Percentiles rank a stretch among this genome's conserved stretches.
Evolutionary conservation across 2,329 filamentous ascomycete species (phyloP).

Genomic region (Verticillium albo-atrum): DNA sequence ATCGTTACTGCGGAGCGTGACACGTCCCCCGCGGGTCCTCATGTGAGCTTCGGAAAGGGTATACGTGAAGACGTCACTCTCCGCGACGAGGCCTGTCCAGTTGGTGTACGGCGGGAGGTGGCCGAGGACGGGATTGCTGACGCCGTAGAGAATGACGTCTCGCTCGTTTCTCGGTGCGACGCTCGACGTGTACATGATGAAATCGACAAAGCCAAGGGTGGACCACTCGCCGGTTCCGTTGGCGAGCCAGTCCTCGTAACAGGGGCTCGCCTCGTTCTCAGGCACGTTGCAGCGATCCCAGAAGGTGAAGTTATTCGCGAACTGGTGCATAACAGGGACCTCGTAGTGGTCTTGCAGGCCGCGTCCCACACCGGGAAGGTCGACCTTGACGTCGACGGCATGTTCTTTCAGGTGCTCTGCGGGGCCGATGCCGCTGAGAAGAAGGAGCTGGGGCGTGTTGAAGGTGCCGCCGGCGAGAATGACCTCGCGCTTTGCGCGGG

Average conservation of each 20-base stretch:
- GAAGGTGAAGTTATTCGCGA: background rate
- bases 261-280: conserved; percentile 6
- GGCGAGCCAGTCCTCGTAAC: conserved; percentile 7
- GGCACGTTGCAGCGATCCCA: too few species aligned
- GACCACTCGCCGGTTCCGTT: conserved; percentile 2
- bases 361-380: conserved; percentile 49
- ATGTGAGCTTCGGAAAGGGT: conserved; percentile 52
- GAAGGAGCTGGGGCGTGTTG: conserved; percentile 30
- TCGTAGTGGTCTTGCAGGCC: background rate
- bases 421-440: conserved; percentile 31
- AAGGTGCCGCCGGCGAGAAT: conserved; percentile 30
- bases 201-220: background rate
- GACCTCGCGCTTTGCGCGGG: conserved; percentile 23
- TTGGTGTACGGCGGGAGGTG: conserved; percentile 1
- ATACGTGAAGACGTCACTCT: conserved; percentile 30
- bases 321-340: background rate
- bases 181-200: background rate
- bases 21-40: conserved; percentile 43
- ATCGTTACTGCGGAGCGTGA: conserved; percentile 49
- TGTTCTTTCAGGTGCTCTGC: conserved; percentile 22
- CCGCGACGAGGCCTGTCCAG: conserved; percentile 16
- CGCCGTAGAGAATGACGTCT: conserved; percentile 5
- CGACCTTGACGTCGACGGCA: conserved; percentile 43
- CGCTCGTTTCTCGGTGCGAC: conserved; percentile 4
- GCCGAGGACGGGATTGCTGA: background rate